Conservation (phyloP, 345 rosid genomes). For the Melaleuca quinquenervia region DNA sequence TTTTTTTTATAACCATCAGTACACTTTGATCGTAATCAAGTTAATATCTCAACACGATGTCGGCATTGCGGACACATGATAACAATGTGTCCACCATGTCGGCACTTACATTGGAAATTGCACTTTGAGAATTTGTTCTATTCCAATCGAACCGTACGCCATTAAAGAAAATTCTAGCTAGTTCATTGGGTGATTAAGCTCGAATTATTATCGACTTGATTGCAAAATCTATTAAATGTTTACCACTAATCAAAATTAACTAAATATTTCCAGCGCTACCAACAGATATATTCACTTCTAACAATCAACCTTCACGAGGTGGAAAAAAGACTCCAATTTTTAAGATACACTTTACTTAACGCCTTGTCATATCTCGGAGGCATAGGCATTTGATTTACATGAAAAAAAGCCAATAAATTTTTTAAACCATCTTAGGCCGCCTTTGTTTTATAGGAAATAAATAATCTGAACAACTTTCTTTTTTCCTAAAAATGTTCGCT, state of each 20-base stretch:
- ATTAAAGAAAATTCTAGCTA: background rate
- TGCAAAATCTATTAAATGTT: background rate
- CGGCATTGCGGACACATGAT: background rate
- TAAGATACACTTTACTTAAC: background rate
- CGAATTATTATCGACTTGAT: background rate
- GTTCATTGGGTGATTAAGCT: background rate
- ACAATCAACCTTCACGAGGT: background rate
- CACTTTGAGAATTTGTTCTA: background rate
- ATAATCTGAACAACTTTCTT: too few species aligned
- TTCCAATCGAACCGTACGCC: background rate
- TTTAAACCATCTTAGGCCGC: background rate
- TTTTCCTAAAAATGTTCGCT: too few species aligned
- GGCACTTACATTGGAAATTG: background rate
- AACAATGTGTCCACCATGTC: background rate
- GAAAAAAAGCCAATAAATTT: background rate
- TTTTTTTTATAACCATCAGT: background rate
- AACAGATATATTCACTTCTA: background rate
- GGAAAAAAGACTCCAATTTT: background rate
- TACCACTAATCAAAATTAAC: too few species aligned
- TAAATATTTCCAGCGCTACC: too few species aligned
- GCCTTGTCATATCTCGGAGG: accelerated
- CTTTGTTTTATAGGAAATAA: too few species aligned
- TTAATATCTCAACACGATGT: background rate
- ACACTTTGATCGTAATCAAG: background rate
- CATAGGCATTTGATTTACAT: background rate